Base-by-base conservation (phyloP, 768 basidiomycete genomes). In the Glaciozyma martinii region DNA sequence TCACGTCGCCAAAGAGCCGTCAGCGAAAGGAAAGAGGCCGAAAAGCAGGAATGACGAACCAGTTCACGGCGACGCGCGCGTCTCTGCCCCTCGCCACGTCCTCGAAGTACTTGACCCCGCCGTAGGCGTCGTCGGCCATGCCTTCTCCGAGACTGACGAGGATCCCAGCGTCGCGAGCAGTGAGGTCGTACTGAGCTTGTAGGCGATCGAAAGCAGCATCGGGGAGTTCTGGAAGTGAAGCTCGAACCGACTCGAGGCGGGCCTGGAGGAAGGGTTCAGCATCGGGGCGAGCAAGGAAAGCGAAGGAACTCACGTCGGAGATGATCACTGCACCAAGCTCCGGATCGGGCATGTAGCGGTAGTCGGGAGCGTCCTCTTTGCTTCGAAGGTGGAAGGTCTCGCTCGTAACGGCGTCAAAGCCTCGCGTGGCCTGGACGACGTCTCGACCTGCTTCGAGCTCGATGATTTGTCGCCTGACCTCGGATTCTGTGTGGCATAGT, bases 341-440 rank as follows among this genome's bases (percentile, higher is more conserved):
- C 0, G 90, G 86, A 75, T 99, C 95, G 0, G 95, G 95, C 90
- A 99, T 94, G 78, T 97, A 98, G 12, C 78, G 83, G 75, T 98
- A 99, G 75, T 99, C 95, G 1, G 89, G 90, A 0, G 91, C 87
- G 71, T 92, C 88, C 72, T 95, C 95, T 77, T 99, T 98, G 54
- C 84, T 85, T 49, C 95, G 81, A 49, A 98, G 77, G 40, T 80
- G 82, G 77, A 84, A 92, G 1, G 95, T 98, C 74, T 87, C 82
- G 40, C 86, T 86, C 4, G 81, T 84, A 63, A 85, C 78, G 72
- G 92, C 89, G 75, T 97, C 84, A 72, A 92, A 91, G 3, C 90
- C 89, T 29, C 91, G 84, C 8, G 94, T 98, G 76, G 97, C 91
- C 77, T 93, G 92, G 12, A 79, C 73, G 0, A 98, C 82, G 0